Evolutionary conservation across 768 basidiomycete genomes (phyloP), one percentile per base, ranked within the genome.

Genomic region (Auricularia sp.): DNA sequence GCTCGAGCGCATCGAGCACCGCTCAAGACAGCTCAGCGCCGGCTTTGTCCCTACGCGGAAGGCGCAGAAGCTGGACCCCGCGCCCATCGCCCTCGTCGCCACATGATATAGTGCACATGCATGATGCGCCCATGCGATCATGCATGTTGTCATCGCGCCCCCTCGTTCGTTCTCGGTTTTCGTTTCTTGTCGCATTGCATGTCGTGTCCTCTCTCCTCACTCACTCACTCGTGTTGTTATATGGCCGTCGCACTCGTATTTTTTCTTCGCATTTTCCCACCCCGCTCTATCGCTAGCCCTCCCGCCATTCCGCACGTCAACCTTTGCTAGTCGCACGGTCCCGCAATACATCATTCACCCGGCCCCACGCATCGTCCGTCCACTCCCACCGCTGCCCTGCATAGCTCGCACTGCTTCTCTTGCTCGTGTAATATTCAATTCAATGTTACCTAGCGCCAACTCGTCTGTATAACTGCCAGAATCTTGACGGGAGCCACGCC

Each of bases 1-100:
- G 77, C 79, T 90, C 56, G 84, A 80, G 66, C 80, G 83, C 67
- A 89, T 91, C 68, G 89, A 90, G 75, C 75, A 78, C 69, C 77
- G 77, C 73, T 88, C 84, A 74, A 82, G 81, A 63, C 73, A 59
- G 34, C 56, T 14, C 56, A n/a, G 16, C 21, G 56, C 56, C 24
- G 47, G 47, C 47, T 51, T 51, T 18, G 47, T 51, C 47, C 47
- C 18, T 8, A 8, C 8, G 18, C 47, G 47, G 11, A 51, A 51
- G 39, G 7, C 39, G 39, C 39, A 51, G 47, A 21, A 51, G 18
- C 47, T 51, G 11, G 47, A 21, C 21, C 47, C 47, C 47, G 18
- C 47, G 47, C 47, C 47, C 47, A 51, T 51, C 47, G 47, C 47
- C 14, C 11, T 51, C 47, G 47, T 18, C 47, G 47, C 47, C 10